A percentile compares a stretch with the other conserved stretches of the same genome.
phyloP scores from a whole-genome alignment of 257 asterid genomes.

The Gynochthodes officinalis region DNA sequence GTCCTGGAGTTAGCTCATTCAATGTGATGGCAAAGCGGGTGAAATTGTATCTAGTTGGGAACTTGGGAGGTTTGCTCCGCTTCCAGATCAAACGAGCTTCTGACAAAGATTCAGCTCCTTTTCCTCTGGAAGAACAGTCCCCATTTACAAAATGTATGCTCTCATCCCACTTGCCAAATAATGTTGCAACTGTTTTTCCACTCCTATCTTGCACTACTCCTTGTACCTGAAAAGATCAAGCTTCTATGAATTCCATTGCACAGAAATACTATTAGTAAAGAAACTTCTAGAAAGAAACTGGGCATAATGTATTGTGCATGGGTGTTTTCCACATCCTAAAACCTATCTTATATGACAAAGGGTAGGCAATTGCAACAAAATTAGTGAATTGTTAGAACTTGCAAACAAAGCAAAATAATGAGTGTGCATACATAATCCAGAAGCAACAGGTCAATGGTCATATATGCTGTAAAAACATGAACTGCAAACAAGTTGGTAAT shows the following conservation, averaged over 20 bases:
- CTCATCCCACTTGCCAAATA: conserved; percentile 97
- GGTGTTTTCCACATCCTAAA: neutral
- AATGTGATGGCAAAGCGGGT: conserved; percentile 87
- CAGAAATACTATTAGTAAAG: neutral
- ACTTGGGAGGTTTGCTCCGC: conserved; percentile 69
- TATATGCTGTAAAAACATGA: neutral
- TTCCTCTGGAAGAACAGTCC: conserved; percentile 62
- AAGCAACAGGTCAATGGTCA: neutral
- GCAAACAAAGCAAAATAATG: neutral
- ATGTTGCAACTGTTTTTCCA: conserved; percentile 80
- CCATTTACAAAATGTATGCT: conserved; percentile 80
- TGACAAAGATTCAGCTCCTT: conserved; percentile 50
- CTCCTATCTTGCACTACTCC: conserved; percentile 79
- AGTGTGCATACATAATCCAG: neutral
- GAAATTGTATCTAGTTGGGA: conserved; percentile 80
- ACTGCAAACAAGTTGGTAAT: neutral
- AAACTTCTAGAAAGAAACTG: neutral
- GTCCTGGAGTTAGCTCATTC: conserved; percentile 78
- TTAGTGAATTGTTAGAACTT: neutral
- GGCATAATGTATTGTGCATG: neutral
- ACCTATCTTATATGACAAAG: neutral
- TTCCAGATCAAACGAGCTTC: conserved; percentile 84
- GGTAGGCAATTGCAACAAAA: neutral
- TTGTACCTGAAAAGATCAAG: conserved; percentile 63
- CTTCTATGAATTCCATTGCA: conserved; percentile 8